Evolutionary conservation across 192 early-diverging fungal species (phyloP).

Genomic region (Umbelopsis vinacea): DNA sequence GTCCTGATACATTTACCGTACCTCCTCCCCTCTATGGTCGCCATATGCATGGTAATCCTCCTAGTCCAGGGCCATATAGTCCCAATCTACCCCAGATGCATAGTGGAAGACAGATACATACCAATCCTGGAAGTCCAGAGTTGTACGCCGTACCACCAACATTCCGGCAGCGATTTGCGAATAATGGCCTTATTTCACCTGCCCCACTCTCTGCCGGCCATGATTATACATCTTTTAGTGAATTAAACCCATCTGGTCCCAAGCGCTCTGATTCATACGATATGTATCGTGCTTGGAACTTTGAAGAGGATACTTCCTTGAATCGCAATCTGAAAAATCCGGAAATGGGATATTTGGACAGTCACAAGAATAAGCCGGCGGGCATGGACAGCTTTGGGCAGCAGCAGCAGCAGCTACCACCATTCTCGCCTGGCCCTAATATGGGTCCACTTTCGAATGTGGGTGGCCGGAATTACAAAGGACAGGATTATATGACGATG

Average conservation of each 20-base stretch:
- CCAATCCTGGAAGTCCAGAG: slow-evolving; percentile 18
- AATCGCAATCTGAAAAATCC: slow-evolving; percentile 7
- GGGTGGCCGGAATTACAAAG: not conserved
- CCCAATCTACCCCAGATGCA: not conserved
- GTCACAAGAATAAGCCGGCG: not conserved
- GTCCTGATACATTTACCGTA: slow-evolving; percentile 4
- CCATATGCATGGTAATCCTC: slow-evolving; percentile 4
- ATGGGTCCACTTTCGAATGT: not conserved
- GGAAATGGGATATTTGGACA: not conserved
- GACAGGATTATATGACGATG: slow-evolving; percentile 6
- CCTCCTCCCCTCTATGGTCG: slow-evolving; percentile 5
- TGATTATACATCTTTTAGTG: slow-evolving; percentile 5
- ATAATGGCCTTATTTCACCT: not conserved
- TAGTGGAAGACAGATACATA: slow-evolving; percentile 13
- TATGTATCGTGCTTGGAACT: slow-evolving; percentile 17
- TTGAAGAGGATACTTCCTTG: not conserved
- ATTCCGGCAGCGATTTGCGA: not conserved
- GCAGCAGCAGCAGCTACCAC: slow-evolving; percentile 9
- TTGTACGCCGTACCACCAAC: not conserved
- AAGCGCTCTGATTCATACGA: slow-evolving; percentile 6
- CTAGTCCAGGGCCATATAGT: slow-evolving; percentile 6
- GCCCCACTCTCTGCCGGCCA: slow-evolving; percentile 7
- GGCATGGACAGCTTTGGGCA: not conserved
- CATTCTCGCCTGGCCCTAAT: slow-evolving; percentile 6
- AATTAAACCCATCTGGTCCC: not conserved